Conservation (phyloP, 257 asterid species). For the Parsonsia alboflavescens region DNA sequence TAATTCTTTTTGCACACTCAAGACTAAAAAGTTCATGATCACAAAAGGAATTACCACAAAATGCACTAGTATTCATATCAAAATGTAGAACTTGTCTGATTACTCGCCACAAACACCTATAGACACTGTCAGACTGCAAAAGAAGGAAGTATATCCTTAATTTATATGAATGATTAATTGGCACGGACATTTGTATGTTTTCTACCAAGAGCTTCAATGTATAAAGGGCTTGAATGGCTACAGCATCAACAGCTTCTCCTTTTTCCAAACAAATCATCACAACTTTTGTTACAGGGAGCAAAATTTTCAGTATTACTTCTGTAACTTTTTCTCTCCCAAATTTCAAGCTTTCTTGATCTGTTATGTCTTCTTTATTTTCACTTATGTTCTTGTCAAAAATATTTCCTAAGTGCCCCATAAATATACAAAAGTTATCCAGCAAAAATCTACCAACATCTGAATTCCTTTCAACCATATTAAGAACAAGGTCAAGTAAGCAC, state of each 20-base stretch:
- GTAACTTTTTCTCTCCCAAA: constrained; percentile 21
- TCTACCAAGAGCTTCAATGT: constrained; percentile 48
- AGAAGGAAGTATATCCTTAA: constrained; percentile 38
- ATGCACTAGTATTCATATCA: constrained; percentile 10
- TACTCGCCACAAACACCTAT: constrained; percentile 25
- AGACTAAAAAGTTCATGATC: constrained; percentile 40
- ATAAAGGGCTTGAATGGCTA: constrained; percentile 32
- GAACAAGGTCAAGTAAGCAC: constrained; percentile 46
- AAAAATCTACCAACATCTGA: constrained; percentile 37
- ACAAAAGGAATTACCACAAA: constrained; percentile 27
- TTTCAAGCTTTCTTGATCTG: constrained; percentile 21
- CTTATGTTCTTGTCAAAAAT: constrained; percentile 22
- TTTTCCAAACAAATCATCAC: constrained; percentile 49
- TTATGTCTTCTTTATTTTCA: constrained; percentile 23
- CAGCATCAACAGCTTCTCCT: constrained; percentile 32
- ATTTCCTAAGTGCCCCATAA: constrained; percentile 41
- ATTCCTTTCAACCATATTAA: constrained; percentile 46
- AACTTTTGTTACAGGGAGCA: constrained; percentile 43
- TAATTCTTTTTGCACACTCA: constrained; percentile 42
- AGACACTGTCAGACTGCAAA: constrained; percentile 37
- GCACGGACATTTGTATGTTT: constrained; percentile 30
- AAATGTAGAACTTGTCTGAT: constrained; percentile 24
- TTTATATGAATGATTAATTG: constrained; percentile 32
- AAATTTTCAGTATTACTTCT: constrained; percentile 28
- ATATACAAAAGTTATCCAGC: constrained; percentile 43